Evolutionary conservation across 108 stramenopile genomes (phyloP).

Genomic region (Licmophora abbreviata): DNA sequence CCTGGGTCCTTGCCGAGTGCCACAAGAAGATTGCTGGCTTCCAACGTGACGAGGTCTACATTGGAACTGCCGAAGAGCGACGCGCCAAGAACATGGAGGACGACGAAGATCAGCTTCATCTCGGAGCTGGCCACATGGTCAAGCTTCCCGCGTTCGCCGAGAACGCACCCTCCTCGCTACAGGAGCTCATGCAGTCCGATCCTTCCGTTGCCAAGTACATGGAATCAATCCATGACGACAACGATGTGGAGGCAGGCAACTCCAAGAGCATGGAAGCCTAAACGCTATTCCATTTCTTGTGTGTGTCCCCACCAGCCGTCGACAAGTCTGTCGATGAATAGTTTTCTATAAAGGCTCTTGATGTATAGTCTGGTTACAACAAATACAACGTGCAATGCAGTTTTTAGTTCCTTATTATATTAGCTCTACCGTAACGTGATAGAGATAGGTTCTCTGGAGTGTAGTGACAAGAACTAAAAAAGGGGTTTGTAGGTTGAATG

Average conservation of each 20-base stretch:
- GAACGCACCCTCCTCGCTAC: constrained; percentile 4
- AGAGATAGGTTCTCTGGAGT: too few species aligned
- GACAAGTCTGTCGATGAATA: too few species aligned
- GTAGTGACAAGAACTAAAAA: too few species aligned
- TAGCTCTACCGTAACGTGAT: too few species aligned
- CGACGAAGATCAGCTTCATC: background rate
- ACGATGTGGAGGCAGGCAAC: background rate
- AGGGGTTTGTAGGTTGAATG: too few species aligned
- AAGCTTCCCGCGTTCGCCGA: constrained; percentile 11
- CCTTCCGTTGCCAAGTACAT: constrained; percentile 2
- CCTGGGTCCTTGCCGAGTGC: constrained; percentile 26
- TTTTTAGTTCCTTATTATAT: too few species aligned
- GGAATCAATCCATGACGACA: background rate
- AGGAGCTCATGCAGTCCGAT: constrained; percentile 1
- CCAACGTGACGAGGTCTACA: constrained; percentile 36
- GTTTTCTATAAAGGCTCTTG: too few species aligned
- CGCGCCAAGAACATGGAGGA: constrained; percentile 22
- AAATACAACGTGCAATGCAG: too few species aligned
- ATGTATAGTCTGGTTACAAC: too few species aligned
- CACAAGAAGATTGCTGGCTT: constrained; percentile 17
- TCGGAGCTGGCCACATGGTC: constrained; percentile 15
- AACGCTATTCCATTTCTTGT: too few species aligned
- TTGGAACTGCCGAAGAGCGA: constrained; percentile 60
- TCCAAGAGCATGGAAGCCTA: too few species aligned
- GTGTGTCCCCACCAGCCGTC: too few species aligned